Evolutionary conservation across 2,329 filamentous ascomycete genomes (phyloP), one percentile per base, ranked within the genome.

Genomic region (Rhynchosporium agropyri): DNA sequence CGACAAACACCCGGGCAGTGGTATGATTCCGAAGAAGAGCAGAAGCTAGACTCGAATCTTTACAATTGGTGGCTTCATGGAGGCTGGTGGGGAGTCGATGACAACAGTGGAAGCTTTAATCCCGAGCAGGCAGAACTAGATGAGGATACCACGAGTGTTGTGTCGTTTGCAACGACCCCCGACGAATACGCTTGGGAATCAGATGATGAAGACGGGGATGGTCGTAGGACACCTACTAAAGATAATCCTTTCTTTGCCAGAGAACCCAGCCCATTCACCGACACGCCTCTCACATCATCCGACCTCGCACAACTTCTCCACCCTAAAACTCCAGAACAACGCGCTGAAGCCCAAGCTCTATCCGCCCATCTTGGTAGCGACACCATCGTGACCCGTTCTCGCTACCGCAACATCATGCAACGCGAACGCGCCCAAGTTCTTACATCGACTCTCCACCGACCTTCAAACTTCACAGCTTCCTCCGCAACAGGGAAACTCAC

Each of bases 31-130:
- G 78, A 86, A 46, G 90, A 95, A 46, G 90, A 95, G 69, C 83
- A 84, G 33, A 84, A 85, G 45, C 79, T 97, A 2, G 89, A 94
- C 67, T 81, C 83, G 2, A 88, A 86, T 63, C 78, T 97, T 1
- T 98, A 97, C 74, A 80, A 81, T 36, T 95, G 93, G 85, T 98
- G 92, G 90, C 86, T 89, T 58, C 80, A 82, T 60, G 92, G 91
- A 26, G 92, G 91, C 7, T 90, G 90, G 79, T 97, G 92, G 87
- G 93, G 94, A 1, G 87, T 88, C 15, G 81, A 88, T 38, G 94
- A 98, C 74, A 81, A 82, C 4, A 97, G 91, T 71, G 90, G 90
- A 33, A 89, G 94, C 66, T 98, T 93, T 74, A 75, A 80, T 38
- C 88, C 88, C 0, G 71, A 76, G 7, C 75, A 79, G 10, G 74